Base-by-base conservation (phyloP, 805 yeast species). In the Ogataea glucozyma region DNA sequence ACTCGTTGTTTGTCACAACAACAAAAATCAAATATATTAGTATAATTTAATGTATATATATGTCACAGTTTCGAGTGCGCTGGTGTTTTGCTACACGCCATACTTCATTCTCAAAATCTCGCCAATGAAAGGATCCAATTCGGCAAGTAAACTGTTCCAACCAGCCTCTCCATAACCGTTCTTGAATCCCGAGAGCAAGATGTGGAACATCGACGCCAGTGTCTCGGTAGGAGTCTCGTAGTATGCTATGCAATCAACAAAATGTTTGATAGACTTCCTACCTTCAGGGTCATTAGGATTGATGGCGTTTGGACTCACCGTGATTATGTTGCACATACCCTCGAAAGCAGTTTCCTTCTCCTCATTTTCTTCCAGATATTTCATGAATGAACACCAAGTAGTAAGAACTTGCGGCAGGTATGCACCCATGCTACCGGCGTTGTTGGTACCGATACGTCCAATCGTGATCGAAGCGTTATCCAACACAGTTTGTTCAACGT, bases 401-500 rank as follows among this genome's bases (percentile, higher is more conserved):
- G 70, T 60, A 21, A 83, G 70, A 53, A 83, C 75, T 47, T 76
- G 76, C 0, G 76, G 70, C 50, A 88, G 53, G 49, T 78, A 79
- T 1, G 79, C 75, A 1, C 85, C 75, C 33, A 83, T 68, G 26
- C 73, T 71, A 17, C 76, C 79, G 2, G 91, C 81, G 44, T 73
- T 71, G 43, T 73, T 68, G 16, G 81, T 60, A 2, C 96, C 96
- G 55, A 93, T 68, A 52, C 97, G 75, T 12, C 98, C 98, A 39
- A 91, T 70, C 24, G 97, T 83, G 39, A 90, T 86, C 14, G 96
- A 93, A 1, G 90, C 81, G 61, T 93, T 93, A 59, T 90, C 97
- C 49, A 84, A 58, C 4, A 90, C 84, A 0, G 89, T 76, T 16
- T 71, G 73, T 50, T 78, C 81, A 4, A 78, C 71, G 48, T 79